Evolutionary conservation across 2,329 filamentous ascomycete species (phyloP).

Genomic region (Leptographium flavum): DNA sequence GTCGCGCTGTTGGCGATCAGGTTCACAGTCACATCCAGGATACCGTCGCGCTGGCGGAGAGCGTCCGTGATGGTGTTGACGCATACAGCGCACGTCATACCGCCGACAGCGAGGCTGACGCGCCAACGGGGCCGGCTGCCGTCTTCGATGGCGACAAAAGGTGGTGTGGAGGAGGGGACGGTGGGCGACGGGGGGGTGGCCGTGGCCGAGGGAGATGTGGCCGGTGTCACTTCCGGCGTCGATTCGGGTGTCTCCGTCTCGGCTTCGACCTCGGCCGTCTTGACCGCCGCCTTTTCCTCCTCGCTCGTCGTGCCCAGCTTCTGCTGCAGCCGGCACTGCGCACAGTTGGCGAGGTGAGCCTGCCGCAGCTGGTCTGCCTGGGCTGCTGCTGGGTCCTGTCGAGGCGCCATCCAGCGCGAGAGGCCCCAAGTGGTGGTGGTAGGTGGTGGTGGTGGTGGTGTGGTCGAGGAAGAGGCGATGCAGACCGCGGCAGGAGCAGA

Average conservation of each 20-base stretch:
- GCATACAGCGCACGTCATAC: constrained; percentile 64
- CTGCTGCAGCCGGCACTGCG: constrained; percentile 21
- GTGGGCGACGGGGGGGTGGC: constrained; percentile 11
- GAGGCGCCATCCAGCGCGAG: constrained; percentile 7
- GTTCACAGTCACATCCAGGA: constrained; percentile 45
- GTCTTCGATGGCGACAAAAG: constrained; percentile 22
- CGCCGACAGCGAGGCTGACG: constrained; percentile 45
- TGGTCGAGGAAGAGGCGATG: constrained; percentile 1
- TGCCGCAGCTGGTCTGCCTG: constrained; percentile 4
- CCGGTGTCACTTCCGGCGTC: neutral
- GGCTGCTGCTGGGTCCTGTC: neutral
- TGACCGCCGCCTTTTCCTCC: neutral
- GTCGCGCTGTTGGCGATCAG: constrained; percentile 53
- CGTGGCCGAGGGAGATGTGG: neutral
- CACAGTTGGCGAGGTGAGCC: constrained; percentile 28
- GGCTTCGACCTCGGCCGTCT: too few relatives aligned
- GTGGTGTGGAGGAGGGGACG: too few relatives aligned
- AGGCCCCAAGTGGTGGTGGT: constrained; percentile 6
- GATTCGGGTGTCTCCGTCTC: neutral
- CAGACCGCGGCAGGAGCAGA: too few relatives aligned
- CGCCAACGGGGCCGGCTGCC: constrained; percentile 26
- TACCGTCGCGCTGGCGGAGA: constrained; percentile 41
- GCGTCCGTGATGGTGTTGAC: constrained; percentile 46
- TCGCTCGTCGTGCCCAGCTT: neutral
- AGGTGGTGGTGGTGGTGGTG: neutral